phyloP scores from a whole-genome alignment of 2,329 filamentous ascomycete genomes.

The Neofusicoccum umdonicola region DNA sequence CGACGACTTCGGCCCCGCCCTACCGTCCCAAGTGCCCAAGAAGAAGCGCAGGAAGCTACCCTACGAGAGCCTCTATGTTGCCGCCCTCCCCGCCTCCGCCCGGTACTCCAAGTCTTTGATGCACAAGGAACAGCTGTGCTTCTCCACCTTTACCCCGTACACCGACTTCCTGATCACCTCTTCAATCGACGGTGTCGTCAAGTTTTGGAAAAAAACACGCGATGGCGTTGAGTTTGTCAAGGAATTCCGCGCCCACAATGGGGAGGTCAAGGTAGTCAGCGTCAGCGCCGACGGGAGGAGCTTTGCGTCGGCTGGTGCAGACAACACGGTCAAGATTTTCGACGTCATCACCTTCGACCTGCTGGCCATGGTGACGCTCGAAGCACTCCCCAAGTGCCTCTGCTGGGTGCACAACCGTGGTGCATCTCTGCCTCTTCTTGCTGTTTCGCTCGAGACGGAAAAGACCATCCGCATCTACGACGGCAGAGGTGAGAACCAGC shows the following conservation, averaged over 20 bases:
- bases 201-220: constrained; percentile 97
- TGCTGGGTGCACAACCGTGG: constrained; percentile 92
- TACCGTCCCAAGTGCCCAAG: constrained; percentile 76
- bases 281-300: constrained; percentile 87
- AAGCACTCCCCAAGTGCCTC: constrained; percentile 71
- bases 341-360: constrained; percentile 74
- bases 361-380: constrained; percentile 67
- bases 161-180: constrained; percentile 96
- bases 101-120: constrained; percentile 95
- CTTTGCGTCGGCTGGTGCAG: constrained; percentile 82
- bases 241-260: constrained; percentile 87
- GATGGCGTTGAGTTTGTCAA: constrained; percentile 96
- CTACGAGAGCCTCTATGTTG: constrained; percentile 92
- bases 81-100: constrained; percentile 74
- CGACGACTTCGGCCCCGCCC: constrained; percentile 89
- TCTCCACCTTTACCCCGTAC: constrained; percentile 80
- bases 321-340: constrained; percentile 77
- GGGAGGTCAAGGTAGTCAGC: constrained; percentile 79
- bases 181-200: constrained; percentile 92
- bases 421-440: constrained; percentile 81
- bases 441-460: constrained; percentile 73
- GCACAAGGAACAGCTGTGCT: constrained; percentile 94
- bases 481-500: constrained; percentile 75
- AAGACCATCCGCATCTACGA: constrained; percentile 81
- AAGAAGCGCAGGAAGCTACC: constrained; percentile 89